These are phyloP conservation scores for Fonsecaea pedrosoi DNA, from an alignment of 2,329 filamentous ascomycete genomes.

Conservation along the genomic window DNA sequence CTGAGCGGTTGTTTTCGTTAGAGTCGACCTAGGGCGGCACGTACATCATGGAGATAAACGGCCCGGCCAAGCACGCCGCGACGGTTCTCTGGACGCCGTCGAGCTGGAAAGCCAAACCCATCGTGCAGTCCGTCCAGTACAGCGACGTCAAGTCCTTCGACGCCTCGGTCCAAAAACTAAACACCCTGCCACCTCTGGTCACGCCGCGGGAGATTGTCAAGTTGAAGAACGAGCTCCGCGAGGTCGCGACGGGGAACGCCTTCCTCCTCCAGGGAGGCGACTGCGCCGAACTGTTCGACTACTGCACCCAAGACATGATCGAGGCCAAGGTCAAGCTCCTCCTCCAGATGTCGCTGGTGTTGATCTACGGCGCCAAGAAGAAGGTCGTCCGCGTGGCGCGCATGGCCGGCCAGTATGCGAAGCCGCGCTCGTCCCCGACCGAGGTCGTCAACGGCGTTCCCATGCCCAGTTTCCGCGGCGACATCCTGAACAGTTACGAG, in stretches of 20 bases:
- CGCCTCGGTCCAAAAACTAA: slow-evolving; percentile 50
- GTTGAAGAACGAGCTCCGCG: slow-evolving; percentile 77
- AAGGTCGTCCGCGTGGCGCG: slow-evolving; percentile 92
- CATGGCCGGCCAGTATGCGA: slow-evolving; percentile 97
- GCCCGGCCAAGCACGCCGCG: neutral
- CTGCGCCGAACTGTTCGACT: slow-evolving; percentile 96
- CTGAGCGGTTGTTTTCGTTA: neutral
- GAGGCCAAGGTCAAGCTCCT: slow-evolving; percentile 97
- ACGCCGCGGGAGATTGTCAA: slow-evolving; percentile 69
- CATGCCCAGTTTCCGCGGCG: slow-evolving; percentile 89
- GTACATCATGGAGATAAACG: slow-evolving; percentile 44
- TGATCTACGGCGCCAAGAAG: slow-evolving; percentile 82
- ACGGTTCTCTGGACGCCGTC: slow-evolving; percentile 34
- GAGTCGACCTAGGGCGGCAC: neutral
- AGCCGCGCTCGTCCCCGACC: slow-evolving; percentile 86
- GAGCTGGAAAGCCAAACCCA: slow-evolving; percentile 54
- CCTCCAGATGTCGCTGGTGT: slow-evolving; percentile 93
- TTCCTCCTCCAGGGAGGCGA: slow-evolving; percentile 94
- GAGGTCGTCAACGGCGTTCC: slow-evolving; percentile 80
- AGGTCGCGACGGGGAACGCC: slow-evolving; percentile 87
- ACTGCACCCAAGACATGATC: slow-evolving; percentile 87
- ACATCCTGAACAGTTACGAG: slow-evolving; percentile 89
- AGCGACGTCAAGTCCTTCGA: slow-evolving; percentile 51
- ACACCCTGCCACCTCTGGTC: slow-evolving; percentile 55
- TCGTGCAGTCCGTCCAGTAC: slow-evolving; percentile 56